phyloP scores from a whole-genome alignment of 225 moss, liverwort and hornwort species.

The Sphagnum tenellum region DNA sequence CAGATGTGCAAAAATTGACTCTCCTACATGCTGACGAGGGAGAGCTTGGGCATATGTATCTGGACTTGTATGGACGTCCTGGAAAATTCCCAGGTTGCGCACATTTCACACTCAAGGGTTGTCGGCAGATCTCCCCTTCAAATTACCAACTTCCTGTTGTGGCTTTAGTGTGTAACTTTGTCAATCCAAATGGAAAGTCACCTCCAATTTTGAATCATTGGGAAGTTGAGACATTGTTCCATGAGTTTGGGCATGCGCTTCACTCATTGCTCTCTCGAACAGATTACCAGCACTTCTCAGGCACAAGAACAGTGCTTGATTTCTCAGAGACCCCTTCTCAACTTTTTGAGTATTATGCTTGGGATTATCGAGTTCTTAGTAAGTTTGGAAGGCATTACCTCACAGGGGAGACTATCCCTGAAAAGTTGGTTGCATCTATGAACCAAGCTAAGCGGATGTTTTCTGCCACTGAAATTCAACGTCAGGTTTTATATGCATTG shows the following conservation, averaged over 20 bases:
- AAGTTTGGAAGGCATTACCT: conserved; percentile 86
- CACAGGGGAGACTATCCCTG: conserved; percentile 87
- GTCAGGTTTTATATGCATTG: conserved; percentile 94
- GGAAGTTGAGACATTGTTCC: conserved; percentile 96
- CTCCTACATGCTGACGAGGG: conserved; percentile 58
- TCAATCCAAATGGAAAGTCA: conserved; percentile 51
- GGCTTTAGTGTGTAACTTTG: conserved; percentile 92
- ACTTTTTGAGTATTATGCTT: conserved; percentile 95
- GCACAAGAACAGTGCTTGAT: conserved; percentile 89
- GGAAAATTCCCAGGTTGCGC: conserved; percentile 97
- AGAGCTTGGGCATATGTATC: conserved; percentile 83
- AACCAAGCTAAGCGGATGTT: conserved; percentile 76
- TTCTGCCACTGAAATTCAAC: conserved; percentile 89
- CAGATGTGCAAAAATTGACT: conserved; percentile 77
- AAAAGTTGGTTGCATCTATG: conserved; percentile 98
- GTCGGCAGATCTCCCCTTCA: conserved; percentile 63
- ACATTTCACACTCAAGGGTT: conserved; percentile 95
- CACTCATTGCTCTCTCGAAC: conserved; percentile 96
- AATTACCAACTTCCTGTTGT: conserved; percentile 97
- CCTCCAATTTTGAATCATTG: conserved; percentile 83
- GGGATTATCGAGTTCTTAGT: conserved; percentile 93
- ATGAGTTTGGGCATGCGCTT: conserved; percentile 96
- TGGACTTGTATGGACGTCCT: conserved; percentile 85
- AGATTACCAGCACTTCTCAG: conserved; percentile 98
- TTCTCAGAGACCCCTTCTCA: conserved; percentile 97